Percentiles rank a stretch among this genome's conserved stretches.
These are phyloP conservation scores for Fagus crenata DNA, from an alignment of 306 rosid genomes.

Conservation along the genomic window DNA sequence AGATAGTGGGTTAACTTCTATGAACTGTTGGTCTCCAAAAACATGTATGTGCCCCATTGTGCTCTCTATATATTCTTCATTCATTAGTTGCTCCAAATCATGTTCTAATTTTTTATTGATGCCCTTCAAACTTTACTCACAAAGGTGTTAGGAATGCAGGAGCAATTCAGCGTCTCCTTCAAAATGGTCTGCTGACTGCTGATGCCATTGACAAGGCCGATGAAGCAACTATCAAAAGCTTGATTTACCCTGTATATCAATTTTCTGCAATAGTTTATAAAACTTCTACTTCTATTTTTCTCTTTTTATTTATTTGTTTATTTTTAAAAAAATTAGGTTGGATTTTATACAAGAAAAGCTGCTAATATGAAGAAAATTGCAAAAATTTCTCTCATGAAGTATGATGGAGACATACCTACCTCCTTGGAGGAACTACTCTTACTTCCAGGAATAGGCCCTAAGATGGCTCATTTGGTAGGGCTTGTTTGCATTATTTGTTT, in stretches of 20 bases:
- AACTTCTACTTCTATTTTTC: conserved; percentile 7
- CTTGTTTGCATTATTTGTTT: conserved; percentile 13
- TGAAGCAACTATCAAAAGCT: conserved; percentile 67
- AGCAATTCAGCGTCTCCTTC: conserved; percentile 74
- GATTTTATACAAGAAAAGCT: conserved; percentile 86
- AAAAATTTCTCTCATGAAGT: conserved; percentile 72
- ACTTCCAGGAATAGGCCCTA: conserved; percentile 97
- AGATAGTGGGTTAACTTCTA: not conserved
- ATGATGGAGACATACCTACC: conserved; percentile 83
- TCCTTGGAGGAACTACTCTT: conserved; percentile 77
- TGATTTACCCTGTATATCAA: conserved; percentile 79
- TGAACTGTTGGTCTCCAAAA: not conserved
- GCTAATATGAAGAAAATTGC: conserved; percentile 85
- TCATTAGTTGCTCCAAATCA: conserved; percentile 8
- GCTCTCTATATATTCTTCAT: conserved; percentile 2
- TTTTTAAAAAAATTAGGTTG: conserved; percentile 50
- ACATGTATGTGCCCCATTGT: not conserved
- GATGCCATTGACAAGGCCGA: conserved; percentile 72
- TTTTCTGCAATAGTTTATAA: conserved; percentile 14
- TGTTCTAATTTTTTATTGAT: conserved; percentile 24
- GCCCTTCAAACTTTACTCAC: conserved; percentile 30
- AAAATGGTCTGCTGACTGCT: conserved; percentile 69
- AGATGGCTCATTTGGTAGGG: conserved; percentile 92
- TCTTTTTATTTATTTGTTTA: not conserved
- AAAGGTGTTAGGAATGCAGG: conserved; percentile 53